Base-by-base conservation (phyloP, 305 asterid genomes). In the Solanum hybrid region DNA sequence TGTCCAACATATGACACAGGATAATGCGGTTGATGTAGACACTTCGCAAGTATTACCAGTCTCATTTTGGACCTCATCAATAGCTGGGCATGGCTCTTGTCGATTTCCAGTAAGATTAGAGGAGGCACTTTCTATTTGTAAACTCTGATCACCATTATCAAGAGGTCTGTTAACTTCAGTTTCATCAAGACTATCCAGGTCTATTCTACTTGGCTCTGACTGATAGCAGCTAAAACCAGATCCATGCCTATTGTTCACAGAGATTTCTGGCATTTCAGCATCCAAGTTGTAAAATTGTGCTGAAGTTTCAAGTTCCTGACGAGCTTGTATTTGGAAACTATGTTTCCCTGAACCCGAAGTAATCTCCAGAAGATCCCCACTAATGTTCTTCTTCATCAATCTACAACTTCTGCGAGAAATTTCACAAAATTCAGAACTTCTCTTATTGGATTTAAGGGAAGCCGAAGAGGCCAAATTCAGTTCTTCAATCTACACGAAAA, bases 1-100 rank as follows among this genome's bases (percentile, higher is more conserved):
- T 29, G 98, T 96, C 97, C 95, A 95, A 90, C 99, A 97, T 89
- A 97, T 97, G 89, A 95, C 98, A 90, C 99, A 97, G 64, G 99
- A 97, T 89, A 95, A 89, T 89, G 94, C 93, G 31, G 89, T 87
- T 80, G 96, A 83, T 81, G 86, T 88, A 81, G 97, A 92, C 40
- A 80, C 91, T 88, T 29, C 57, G 46, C 86, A 86, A 88, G 79
- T n/a, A 67, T 26, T 89, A 89, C 89, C 93, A 79, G 29, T 86
- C 76, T 78, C 92, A 89, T 89, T 81, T 46, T 89, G 87, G 89
- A 92, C 93, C 87, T 87, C 88, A 84, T 81, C 74, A 82, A 75
- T 90, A 83, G 89, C 91, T 83, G 91, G 88, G 67, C 40, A 34
- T 28, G 83, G 87, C 67, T 94, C 92, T 40, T 89, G 90, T 81